A percentile compares a stretch with the other conserved stretches of the same genome.
These are phyloP conservation scores for Yamadazyma aaseri DNA, from an alignment of 1,139 yeast genomes.

Conservation along the genomic window DNA sequence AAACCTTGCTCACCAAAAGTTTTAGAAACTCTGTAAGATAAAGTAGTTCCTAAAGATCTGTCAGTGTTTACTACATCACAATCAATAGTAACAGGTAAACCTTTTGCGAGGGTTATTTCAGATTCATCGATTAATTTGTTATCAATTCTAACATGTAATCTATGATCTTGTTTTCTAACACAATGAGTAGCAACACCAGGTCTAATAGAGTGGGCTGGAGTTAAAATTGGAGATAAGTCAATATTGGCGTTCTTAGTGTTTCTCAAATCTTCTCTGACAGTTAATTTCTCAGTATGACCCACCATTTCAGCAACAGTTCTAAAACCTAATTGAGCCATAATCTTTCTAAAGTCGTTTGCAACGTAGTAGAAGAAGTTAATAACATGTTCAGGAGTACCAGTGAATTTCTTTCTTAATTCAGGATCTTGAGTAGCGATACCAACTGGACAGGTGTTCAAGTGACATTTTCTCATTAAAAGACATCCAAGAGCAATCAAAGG, in stretches of 20 bases:
- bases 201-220: conserved; percentile 95
- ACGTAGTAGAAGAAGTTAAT: conserved; percentile 95
- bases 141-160: conserved; percentile 87
- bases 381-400: conserved; percentile 97
- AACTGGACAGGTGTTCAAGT: conserved; percentile 91
- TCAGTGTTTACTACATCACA: conserved; percentile 94
- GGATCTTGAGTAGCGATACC: conserved; percentile 99
- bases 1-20: conserved; percentile 89
- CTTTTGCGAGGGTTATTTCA: conserved; percentile 88
- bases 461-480: conserved; percentile 93
- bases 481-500: conserved; percentile 98
- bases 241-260: conserved; percentile 89
- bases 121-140: conserved; percentile 95
- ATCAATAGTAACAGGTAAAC: conserved; percentile 91
- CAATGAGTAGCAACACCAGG: conserved; percentile 98
- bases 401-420: conserved; percentile 83
- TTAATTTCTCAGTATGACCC: conserved; percentile 90
- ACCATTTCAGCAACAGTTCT: conserved; percentile 97
- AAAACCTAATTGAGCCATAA: conserved; percentile 94
- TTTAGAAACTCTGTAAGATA: conserved; percentile 91
- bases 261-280: conserved; percentile 80
- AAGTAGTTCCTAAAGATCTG: conserved; percentile 92
- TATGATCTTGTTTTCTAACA: conserved; percentile 92
- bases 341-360: conserved; percentile 85
- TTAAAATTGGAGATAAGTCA: conserved; percentile 87